Evolutionary conservation across 257 asterid species (phyloP).

Genomic region (Gynochthodes officinalis): DNA sequence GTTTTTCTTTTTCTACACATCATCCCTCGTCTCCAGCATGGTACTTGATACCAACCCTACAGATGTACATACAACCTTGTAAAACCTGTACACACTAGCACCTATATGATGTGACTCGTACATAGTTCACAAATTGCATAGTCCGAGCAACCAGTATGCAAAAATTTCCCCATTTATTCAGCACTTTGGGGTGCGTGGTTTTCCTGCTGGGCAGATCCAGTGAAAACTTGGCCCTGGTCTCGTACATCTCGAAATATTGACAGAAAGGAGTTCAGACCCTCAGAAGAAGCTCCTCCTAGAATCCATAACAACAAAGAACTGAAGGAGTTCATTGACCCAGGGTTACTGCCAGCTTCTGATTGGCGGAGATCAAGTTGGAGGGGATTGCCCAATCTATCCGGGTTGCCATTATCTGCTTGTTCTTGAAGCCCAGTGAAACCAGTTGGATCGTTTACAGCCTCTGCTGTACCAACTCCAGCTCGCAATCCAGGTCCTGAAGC

Average conservation of each 20-base stretch:
- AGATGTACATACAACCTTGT: slow-evolving; percentile 3
- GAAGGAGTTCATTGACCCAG: slow-evolving; percentile 80
- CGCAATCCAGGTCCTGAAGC: slow-evolving; percentile 43
- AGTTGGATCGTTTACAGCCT: slow-evolving; percentile 34
- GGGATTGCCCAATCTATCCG: slow-evolving; percentile 58
- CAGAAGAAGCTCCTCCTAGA: slow-evolving; percentile 95
- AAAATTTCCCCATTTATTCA: slow-evolving; percentile 27
- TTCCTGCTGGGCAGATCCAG: slow-evolving; percentile 58
- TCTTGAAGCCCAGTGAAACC: slow-evolving; percentile 47
- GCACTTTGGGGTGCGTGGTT: slow-evolving; percentile 38
- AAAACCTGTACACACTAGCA: neutral
- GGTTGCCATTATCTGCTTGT: slow-evolving; percentile 36
- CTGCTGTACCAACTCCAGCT: slow-evolving; percentile 40
- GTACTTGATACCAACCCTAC: neutral
- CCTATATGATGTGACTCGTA: neutral
- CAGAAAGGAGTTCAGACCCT: slow-evolving; percentile 81
- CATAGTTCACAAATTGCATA: neutral
- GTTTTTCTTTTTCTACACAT: neutral
- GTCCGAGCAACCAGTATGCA: neutral
- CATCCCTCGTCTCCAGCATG: neutral
- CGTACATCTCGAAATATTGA: slow-evolving; percentile 84
- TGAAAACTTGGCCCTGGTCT: slow-evolving; percentile 78
- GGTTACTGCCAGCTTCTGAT: slow-evolving; percentile 57
- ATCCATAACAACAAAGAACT: slow-evolving; percentile 86
- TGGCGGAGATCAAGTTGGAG: slow-evolving; percentile 54